Percentiles rank a stretch among this genome's conserved stretches.
Evolutionary conservation across 257 asterid genomes (phyloP).

Genomic region (Catharanthus roseus): DNA sequence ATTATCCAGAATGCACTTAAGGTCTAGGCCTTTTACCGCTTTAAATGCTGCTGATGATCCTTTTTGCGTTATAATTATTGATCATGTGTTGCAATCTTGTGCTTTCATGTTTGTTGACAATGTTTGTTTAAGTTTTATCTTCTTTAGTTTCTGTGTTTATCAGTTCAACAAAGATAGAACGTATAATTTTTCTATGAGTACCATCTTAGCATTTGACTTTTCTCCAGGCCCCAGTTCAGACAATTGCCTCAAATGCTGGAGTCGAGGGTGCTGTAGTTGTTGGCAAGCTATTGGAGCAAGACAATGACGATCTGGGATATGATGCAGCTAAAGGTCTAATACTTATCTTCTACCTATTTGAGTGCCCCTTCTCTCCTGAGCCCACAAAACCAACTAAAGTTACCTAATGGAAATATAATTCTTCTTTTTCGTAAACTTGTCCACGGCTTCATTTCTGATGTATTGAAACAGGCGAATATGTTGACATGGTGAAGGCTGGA

Average conservation of each 20-base stretch:
- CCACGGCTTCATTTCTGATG: background rate
- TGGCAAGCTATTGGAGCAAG: conserved; percentile 49
- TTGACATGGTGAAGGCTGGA: conserved; percentile 53
- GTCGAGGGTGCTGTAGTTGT: conserved; percentile 49
- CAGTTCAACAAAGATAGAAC: background rate
- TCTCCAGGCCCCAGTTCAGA: conserved; percentile 43
- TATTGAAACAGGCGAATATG: conserved; percentile 23
- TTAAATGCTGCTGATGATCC: background rate
- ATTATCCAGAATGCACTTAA: conserved; percentile 44
- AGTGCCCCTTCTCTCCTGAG: background rate
- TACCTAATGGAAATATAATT: background rate
- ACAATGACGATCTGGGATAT: conserved; percentile 46
- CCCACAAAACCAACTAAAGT: background rate
- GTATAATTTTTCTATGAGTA: background rate
- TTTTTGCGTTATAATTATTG: background rate
- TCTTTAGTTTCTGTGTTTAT: background rate
- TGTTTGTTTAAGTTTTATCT: background rate
- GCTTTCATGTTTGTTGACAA: background rate
- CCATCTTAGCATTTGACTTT: background rate
- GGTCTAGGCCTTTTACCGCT: conserved; percentile 19
- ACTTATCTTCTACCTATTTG: background rate
- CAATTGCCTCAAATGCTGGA: conserved; percentile 54
- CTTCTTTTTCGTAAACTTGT: background rate
- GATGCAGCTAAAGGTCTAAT: conserved; percentile 54
- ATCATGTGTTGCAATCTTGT: background rate